Conservation (phyloP, 106 monocot species). For the Phalaenopsis aphrodite region DNA sequence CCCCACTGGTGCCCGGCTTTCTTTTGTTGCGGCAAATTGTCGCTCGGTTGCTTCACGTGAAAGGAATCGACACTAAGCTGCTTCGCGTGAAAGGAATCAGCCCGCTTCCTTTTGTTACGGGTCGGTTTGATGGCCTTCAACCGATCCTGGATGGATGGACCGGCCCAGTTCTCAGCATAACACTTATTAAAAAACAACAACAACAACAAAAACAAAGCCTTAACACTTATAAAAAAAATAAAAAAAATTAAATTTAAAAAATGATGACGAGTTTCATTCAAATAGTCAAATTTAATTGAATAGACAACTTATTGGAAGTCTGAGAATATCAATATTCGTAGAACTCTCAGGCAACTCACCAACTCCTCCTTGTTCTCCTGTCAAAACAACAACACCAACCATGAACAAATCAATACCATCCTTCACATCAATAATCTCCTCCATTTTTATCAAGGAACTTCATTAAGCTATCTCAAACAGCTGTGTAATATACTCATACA, state of each 20-base stretch:
- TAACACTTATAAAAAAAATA: background rate
- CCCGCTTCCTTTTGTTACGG: too few relatives aligned
- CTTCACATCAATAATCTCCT: background rate
- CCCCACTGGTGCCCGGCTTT: too few relatives aligned
- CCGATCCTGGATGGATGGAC: too few relatives aligned
- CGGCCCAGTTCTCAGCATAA: too few relatives aligned
- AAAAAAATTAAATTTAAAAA: background rate
- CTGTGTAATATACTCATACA: background rate
- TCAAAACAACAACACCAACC: background rate
- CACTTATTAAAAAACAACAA: too few relatives aligned
- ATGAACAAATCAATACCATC: background rate
- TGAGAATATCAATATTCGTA: background rate
- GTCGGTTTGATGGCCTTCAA: too few relatives aligned
- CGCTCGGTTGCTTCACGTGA: too few relatives aligned
- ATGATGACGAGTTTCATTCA: background rate
- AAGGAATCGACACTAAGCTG: too few relatives aligned
- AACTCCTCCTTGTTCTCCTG: background rate
- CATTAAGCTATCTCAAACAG: background rate
- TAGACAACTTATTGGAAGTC: background rate
- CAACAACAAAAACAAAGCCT: too few relatives aligned
- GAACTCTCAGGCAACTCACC: background rate
- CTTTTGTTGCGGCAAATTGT: too few relatives aligned
- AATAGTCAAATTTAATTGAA: background rate
- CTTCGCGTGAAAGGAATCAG: too few relatives aligned
- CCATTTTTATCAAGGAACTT: background rate